phyloP scores from a whole-genome alignment of 305 asterid genomes.

The Fraxinus nigra region DNA sequence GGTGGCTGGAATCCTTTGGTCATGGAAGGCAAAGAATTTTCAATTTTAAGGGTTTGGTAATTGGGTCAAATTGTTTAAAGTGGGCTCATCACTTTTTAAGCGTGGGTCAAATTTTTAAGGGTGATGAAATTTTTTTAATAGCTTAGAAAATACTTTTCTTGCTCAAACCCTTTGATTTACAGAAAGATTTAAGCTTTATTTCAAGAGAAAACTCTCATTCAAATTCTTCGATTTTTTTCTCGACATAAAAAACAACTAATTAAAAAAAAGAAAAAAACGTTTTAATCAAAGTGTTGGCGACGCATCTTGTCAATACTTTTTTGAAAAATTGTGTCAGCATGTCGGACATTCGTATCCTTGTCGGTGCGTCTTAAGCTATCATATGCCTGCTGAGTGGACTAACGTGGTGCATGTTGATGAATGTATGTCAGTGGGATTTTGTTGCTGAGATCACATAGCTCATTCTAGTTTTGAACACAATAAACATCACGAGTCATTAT shows the following conservation, averaged over 20 bases:
- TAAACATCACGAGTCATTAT: neutral
- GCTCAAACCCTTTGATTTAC: neutral
- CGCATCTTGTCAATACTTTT: neutral
- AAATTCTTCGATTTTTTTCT: neutral
- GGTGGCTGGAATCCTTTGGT: neutral
- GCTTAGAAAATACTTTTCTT: neutral
- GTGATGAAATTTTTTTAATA: neutral
- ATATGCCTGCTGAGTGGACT: constrained; percentile 4
- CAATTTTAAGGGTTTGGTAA: neutral
- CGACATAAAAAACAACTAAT: neutral
- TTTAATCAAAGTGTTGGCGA: neutral
- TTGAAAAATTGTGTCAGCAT: neutral
- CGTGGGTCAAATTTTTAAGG: neutral
- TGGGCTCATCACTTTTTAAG: neutral
- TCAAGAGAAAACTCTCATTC: neutral
- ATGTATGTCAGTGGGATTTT: constrained; percentile 2
- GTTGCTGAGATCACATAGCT: constrained; percentile 7
- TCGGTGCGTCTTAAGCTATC: neutral
- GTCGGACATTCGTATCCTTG: neutral
- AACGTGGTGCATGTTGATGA: neutral
- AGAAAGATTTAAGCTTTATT: neutral
- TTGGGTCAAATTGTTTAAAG: neutral
- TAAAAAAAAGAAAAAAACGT: neutral
- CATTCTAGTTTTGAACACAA: neutral
- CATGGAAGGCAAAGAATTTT: neutral